Evolutionary conservation across 1,284 basidiomycete genomes (phyloP).

Genomic region (Austroboletus novae-zelandiae): DNA sequence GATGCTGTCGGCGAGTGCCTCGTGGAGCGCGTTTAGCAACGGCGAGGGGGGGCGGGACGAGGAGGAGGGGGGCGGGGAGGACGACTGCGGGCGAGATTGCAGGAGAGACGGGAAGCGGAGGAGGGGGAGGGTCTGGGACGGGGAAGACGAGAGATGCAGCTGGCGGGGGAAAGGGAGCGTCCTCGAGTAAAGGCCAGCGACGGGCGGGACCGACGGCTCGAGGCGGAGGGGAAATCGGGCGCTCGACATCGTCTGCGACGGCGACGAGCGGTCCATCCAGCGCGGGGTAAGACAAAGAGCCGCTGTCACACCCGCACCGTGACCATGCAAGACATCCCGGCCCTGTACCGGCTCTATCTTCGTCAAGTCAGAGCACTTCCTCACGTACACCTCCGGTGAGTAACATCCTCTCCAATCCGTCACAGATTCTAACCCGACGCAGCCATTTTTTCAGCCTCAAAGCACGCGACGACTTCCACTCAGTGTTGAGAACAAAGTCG

Average conservation of each 20-base stretch:
- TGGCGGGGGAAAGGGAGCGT: constrained; percentile 17
- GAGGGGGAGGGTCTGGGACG: constrained; percentile 14
- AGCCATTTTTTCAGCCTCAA: constrained; percentile 69
- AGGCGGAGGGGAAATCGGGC: constrained; percentile 1
- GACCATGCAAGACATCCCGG: constrained; percentile 10
- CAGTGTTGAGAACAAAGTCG: constrained; percentile 32
- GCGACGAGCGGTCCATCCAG: constrained; percentile 14
- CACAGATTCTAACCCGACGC: constrained; percentile 6
- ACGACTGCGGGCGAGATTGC: constrained; percentile 28
- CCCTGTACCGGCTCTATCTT: constrained; percentile 31
- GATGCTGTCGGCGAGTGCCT: constrained; percentile 44
- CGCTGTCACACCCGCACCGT: background rate
- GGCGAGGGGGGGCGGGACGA: constrained; percentile 32
- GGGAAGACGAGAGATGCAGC: constrained; percentile 9
- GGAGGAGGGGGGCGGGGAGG: constrained; percentile 27
- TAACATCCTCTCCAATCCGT: background rate
- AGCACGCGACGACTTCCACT: constrained; percentile 55
- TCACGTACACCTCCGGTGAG: constrained; percentile 29
- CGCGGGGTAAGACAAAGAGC: background rate
- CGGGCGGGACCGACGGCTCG: constrained; percentile 6
- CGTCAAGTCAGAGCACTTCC: constrained; percentile 31
- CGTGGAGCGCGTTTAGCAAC: constrained; percentile 28
- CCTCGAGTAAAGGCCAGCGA: constrained; percentile 1
- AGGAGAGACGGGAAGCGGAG: constrained; percentile 24
- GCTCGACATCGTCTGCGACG: constrained; percentile 6